A percentile compares a stretch with the other conserved stretches of the same genome.
These are phyloP conservation scores for Talaromyces sp. DNA, from an alignment of 2,329 filamentous ascomycete species.

Conservation along the genomic window DNA sequence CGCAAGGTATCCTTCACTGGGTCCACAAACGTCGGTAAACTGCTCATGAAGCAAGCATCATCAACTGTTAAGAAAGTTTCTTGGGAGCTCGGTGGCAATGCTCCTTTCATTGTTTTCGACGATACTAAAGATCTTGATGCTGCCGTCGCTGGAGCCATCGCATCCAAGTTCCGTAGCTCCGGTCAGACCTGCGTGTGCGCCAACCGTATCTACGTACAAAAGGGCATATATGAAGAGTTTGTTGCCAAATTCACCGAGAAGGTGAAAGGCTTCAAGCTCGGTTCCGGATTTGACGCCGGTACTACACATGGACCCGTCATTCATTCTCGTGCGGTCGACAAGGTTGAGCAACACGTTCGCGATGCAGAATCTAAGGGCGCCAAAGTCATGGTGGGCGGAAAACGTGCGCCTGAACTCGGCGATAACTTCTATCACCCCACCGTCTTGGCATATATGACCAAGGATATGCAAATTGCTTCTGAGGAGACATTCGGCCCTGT, in stretches of 20 bases:
- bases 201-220: conserved; percentile 54
- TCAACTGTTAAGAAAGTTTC: conserved; percentile 81
- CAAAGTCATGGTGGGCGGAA: conserved; percentile 70
- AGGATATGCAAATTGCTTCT: conserved; percentile 74
- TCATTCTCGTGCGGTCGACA: conserved; percentile 74
- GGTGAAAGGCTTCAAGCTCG: conserved; percentile 50
- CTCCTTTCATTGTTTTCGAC: conserved; percentile 95
- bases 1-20: conserved; percentile 95
- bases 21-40: conserved; percentile 60
- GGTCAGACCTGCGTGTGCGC: conserved; percentile 95
- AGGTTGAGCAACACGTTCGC: conserved; percentile 74
- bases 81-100: conserved; percentile 90
- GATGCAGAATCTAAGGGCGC: conserved; percentile 77
- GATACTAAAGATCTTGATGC: conserved; percentile 78
- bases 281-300: conserved; percentile 45
- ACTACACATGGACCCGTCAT: conserved; percentile 55
- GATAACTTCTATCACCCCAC: conserved; percentile 87
- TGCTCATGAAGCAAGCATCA: conserved; percentile 89
- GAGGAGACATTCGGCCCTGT: conserved; percentile 98
- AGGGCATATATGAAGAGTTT: conserved; percentile 53
- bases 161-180: conserved; percentile 88
- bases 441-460: conserved; percentile 80
- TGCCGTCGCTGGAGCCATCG: conserved; percentile 77
- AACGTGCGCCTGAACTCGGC: conserved; percentile 70
- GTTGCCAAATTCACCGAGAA: conserved; percentile 54